Evolutionary conservation across 495 filamentous ascomycete species (phyloP), one percentile per base, ranked within the genome.

Genomic region (Penicillium verhagenii): DNA sequence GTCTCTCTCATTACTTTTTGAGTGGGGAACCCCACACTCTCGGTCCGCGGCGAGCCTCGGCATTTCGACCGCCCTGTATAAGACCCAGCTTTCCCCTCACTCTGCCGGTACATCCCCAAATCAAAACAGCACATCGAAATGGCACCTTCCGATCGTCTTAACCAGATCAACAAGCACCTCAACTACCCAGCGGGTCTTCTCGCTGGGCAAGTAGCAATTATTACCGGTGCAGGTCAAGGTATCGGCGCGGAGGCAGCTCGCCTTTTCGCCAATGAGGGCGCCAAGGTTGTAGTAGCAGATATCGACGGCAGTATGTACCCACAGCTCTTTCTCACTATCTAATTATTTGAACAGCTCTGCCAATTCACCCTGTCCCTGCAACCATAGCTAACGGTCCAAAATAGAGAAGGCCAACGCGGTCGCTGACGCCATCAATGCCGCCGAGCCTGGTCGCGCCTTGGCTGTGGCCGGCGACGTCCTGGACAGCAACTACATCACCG

Each of bases 191-290:
- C 81, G 61, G 91, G 90, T 47, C 76, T 94, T 56, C 83, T 94
- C 13, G 80, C 79, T 35, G 84, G 85, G 50, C 89, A 94, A 71
- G 82, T 86, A n/a, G 90, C 89, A 63, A 92, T 96, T 68, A 86
- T 95, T 63, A 96, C 91, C 29, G 91, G 91, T 44, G 82, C 83
- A 14, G 91, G 87, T n/a, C 90, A 96, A 72, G 91, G 91, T 60
- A 95, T 95, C 66, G 91, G 90, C 24, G 91, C 91, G 25, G 91
- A 93, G 72, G 78, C 86, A 28, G 90, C 91, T 13, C 72, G 85
- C 14, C 70, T 93, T 7, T 96, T 95, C 63, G 90, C 88, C 24
- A 90, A 89, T 54, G 91, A 96, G 65, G 91, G 91, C 19, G 89
- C 90, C 1, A 90, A 86, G 66, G 90, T 94, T 2, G 72, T 96